Percentiles rank a stretch among this genome's conserved stretches.
Conservation (phyloP, 2,329 filamentous ascomycete genomes). For the Paraphaeosphaeria minitans region DNA sequence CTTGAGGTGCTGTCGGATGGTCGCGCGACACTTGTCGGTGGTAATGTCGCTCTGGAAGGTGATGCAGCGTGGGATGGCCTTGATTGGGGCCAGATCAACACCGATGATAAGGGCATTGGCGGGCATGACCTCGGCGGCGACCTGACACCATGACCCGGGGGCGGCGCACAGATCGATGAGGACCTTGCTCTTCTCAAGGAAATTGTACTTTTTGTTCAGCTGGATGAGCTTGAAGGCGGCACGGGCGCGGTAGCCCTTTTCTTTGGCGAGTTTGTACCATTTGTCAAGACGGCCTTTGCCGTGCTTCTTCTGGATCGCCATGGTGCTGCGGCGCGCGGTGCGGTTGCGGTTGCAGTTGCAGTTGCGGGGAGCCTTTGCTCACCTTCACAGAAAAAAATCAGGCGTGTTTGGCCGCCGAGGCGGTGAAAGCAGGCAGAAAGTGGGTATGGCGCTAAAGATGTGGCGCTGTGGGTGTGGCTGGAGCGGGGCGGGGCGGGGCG, state of each 20-base stretch:
- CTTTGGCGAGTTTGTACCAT: slow-evolving; percentile 98
- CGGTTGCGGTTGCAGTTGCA: slow-evolving; percentile 21
- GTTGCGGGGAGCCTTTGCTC: slow-evolving; percentile 5
- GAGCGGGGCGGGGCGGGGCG: neutral
- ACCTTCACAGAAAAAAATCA: slow-evolving; percentile 8
- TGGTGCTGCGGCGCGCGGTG: slow-evolving; percentile 49
- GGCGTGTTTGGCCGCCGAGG: neutral
- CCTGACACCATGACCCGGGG: slow-evolving; percentile 63
- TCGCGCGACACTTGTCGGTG: slow-evolving; percentile 91
- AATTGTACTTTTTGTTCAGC: slow-evolving; percentile 98
- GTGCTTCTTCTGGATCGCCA: slow-evolving; percentile 99
- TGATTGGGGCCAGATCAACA: slow-evolving; percentile 93
- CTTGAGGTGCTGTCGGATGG: slow-evolving; percentile 86
- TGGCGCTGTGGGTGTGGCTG: neutral
- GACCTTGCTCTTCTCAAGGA: slow-evolving; percentile 95
- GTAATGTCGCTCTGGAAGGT: slow-evolving; percentile 98
- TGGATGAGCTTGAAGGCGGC: slow-evolving; percentile 98
- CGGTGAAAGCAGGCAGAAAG: slow-evolving; percentile 2
- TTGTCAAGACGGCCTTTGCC: slow-evolving; percentile 98
- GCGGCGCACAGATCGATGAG: slow-evolving; percentile 96
- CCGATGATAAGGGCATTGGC: slow-evolving; percentile 87
- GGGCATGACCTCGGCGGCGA: slow-evolving; percentile 71
- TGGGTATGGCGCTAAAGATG: slow-evolving; percentile 12
- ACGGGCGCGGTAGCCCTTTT: slow-evolving; percentile 94
- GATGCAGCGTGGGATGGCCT: slow-evolving; percentile 90